A percentile compares a stretch with the other conserved stretches of the same genome.
phyloP scores from a whole-genome alignment of 2,329 filamentous ascomycete species.

The Pseudogymnoascus sp. region DNA sequence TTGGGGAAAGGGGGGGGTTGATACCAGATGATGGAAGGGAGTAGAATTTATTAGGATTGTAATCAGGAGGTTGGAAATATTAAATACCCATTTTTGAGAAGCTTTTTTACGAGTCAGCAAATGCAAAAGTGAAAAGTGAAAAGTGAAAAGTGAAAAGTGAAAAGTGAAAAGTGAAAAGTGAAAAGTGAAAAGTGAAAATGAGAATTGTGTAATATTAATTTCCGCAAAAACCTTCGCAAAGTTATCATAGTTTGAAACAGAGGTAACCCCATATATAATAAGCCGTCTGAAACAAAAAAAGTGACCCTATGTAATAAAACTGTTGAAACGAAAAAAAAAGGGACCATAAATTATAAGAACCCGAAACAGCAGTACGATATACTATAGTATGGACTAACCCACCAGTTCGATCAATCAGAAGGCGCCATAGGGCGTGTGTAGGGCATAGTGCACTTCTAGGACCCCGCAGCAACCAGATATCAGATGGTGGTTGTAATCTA shows the following conservation, averaged over 20 bases:
- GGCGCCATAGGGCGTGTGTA: not conserved
- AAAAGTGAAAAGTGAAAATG: not conserved
- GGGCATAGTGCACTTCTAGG: not conserved
- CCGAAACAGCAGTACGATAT: not conserved
- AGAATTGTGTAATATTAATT: not conserved
- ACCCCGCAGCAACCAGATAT: constrained; percentile 1
- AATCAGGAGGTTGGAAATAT: not conserved
- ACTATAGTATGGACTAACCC: not conserved
- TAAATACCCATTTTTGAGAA: not conserved
- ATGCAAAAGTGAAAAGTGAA: not conserved
- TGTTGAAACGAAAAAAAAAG: not conserved
- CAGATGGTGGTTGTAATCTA: not conserved
- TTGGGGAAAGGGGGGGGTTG: not conserved
- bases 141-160: too few species aligned
- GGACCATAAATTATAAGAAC: not conserved
- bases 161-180: too few species aligned
- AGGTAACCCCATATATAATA: not conserved
- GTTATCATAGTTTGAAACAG: not conserved
- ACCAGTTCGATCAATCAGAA: not conserved
- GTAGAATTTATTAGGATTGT: not conserved
- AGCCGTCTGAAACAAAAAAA: not conserved
- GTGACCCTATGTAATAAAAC: not conserved
- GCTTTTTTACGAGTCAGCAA: not conserved
- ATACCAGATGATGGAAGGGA: not conserved
- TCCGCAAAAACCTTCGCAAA: not conserved